A percentile compares a stretch with the other conserved stretches of the same genome.
Evolutionary conservation across 2,329 filamentous ascomycete species (phyloP).

Genomic region (Nannizzia gypsea): DNA sequence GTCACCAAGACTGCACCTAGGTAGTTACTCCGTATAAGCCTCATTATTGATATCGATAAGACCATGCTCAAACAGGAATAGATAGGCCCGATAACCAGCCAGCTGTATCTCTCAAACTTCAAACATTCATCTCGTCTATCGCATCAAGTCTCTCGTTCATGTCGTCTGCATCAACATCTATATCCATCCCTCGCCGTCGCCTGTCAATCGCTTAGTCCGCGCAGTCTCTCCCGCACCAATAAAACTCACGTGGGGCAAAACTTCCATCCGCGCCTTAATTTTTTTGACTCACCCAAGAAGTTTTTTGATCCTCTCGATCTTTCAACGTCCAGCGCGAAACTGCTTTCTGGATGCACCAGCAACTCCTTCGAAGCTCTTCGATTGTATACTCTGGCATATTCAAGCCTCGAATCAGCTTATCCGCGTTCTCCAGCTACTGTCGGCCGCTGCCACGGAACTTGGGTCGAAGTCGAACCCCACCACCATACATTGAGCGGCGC

Average conservation of each 20-base stretch:
- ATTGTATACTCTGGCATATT: not conserved
- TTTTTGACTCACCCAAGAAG: not conserved
- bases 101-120: not conserved
- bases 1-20: not conserved
- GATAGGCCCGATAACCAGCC: slow-evolving; percentile 3
- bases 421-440: not conserved
- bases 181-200: not conserved
- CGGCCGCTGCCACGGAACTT: not conserved
- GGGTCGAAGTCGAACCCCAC: not conserved
- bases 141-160: not conserved
- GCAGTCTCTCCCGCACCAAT: not conserved
- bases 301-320: not conserved
- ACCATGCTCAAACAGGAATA: slow-evolving; percentile 2
- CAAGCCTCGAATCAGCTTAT: not conserved
- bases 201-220: not conserved
- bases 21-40: not conserved
- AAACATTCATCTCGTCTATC: not conserved
- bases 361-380: not conserved
- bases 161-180: not conserved
- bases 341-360: slow-evolving; percentile 5
- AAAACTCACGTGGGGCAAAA: slow-evolving; percentile 1
- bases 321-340: not conserved
- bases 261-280: not conserved
- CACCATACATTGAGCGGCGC: not conserved
- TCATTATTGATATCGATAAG: slow-evolving; percentile 1